Percentiles rank a stretch among this genome's conserved stretches.
These are phyloP conservation scores for Conringia planisiliqua DNA, from an alignment of 345 rosid genomes.

Conservation along the genomic window DNA sequence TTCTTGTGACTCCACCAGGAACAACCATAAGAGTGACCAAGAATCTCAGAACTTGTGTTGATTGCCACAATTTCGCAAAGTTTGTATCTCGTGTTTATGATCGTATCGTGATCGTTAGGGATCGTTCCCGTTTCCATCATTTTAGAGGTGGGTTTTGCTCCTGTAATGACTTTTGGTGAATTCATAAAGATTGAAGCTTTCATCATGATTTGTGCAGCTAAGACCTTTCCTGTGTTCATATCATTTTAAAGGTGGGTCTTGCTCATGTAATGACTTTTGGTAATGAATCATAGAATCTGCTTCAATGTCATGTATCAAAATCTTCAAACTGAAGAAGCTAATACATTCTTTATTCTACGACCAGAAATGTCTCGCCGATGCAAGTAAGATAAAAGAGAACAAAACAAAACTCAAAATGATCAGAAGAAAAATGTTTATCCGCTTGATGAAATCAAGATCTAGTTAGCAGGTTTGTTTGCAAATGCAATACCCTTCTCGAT, in stretches of 20 bases:
- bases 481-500: constrained; percentile 83
- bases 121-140: constrained; percentile 72
- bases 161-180: constrained; percentile 73
- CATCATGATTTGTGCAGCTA: no score
- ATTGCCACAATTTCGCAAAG: constrained; percentile 82
- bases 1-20: constrained; percentile 73
- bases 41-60: constrained; percentile 70
- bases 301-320: constrained; percentile 26
- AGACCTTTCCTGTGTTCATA: constrained; percentile 42
- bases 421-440: constrained; percentile 21
- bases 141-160: constrained; percentile 63
- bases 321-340: constrained; percentile 20
- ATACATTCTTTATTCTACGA: constrained; percentile 36
- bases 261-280: constrained; percentile 71
- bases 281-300: constrained; percentile 20
- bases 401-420: constrained; percentile 30
- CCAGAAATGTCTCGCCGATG: constrained; percentile 19
- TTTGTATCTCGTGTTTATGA: constrained; percentile 61
- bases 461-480: constrained; percentile 63
- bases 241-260: constrained; percentile 52
- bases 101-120: constrained; percentile 61
- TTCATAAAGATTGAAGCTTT: constrained; percentile 5
- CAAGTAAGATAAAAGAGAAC: neutral
- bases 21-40: constrained; percentile 72
- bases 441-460: constrained; percentile 10